These are phyloP conservation scores for Brettanomyces bruxellensis DNA, from an alignment of 805 yeast species.

Conservation along the genomic window DNA sequence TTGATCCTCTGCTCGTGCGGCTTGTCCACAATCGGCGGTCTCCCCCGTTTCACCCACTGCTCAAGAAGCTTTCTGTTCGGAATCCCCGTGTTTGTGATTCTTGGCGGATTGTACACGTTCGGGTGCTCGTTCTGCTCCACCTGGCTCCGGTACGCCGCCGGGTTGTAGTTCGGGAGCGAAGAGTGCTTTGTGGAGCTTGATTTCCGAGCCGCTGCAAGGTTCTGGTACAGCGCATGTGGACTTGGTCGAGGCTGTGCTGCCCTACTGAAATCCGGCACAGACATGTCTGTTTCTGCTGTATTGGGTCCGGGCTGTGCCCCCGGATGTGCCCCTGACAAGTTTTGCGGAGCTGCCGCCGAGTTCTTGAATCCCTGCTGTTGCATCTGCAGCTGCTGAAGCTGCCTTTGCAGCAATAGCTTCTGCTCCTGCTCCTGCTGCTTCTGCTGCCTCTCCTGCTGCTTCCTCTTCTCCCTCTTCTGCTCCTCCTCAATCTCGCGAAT, in stretches of 20 bases:
- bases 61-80: conserved; percentile 20
- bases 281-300: background rate
- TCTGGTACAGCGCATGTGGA: background rate
- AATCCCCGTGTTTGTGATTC: conserved; percentile 11
- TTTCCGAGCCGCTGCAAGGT: background rate
- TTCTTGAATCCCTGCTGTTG: no score
- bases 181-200: background rate
- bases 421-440: background rate
- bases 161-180: conserved; percentile 13
- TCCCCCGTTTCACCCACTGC: conserved; percentile 64
- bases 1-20: conserved; percentile 91
- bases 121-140: conserved; percentile 19
- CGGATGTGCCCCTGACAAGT: no score
- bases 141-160: conserved; percentile 18
- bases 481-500: background rate
- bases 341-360: no score
- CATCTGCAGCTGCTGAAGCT: background rate
- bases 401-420: background rate
- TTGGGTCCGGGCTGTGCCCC: no score
- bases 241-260: background rate
- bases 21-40: conserved; percentile 86
- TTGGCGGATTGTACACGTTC: conserved; percentile 22
- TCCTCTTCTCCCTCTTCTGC: background rate
- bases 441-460: conserved; percentile 2
- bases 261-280: background rate